Evolutionary conservation across 306 rosid genomes (phyloP).

Genomic region (Biancaea sappan): DNA sequence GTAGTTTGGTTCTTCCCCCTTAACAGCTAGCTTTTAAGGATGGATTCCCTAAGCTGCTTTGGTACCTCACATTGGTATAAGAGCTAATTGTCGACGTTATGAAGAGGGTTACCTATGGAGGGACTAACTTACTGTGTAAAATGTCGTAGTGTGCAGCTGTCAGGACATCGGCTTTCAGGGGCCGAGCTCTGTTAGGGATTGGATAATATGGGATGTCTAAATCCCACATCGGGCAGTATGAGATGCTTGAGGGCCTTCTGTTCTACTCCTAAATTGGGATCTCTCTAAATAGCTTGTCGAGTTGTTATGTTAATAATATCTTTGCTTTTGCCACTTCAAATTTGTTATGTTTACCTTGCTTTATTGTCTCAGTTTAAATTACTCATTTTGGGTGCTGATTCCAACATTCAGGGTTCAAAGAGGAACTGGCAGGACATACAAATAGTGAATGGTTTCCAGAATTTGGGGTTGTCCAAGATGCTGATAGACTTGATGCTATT

Average conservation of each 20-base stretch:
- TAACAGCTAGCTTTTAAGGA: too few relatives aligned
- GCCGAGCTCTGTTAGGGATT: too few relatives aligned
- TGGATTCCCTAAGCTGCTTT: too few relatives aligned
- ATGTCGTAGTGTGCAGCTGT: too few relatives aligned
- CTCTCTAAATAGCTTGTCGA: not conserved
- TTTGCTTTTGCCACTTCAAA: slow-evolving; percentile 2
- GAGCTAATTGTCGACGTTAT: too few relatives aligned
- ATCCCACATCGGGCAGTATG: too few relatives aligned
- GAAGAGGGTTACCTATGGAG: too few relatives aligned
- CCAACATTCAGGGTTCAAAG: slow-evolving; percentile 76
- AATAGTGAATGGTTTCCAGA: slow-evolving; percentile 57
- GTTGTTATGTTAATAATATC: slow-evolving; percentile 7
- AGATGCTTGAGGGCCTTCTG: not conserved
- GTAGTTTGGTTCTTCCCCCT: too few relatives aligned
- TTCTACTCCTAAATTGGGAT: not conserved
- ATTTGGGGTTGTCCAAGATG: slow-evolving; percentile 90
- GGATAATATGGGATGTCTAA: too few relatives aligned
- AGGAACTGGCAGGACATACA: slow-evolving; percentile 65
- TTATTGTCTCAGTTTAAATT: not conserved
- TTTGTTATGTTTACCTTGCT: not conserved
- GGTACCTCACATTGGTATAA: too few relatives aligned
- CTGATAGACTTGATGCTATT: slow-evolving; percentile 95
- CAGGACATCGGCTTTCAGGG: too few relatives aligned
- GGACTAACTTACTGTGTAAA: too few relatives aligned
- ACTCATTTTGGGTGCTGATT: not conserved